These are phyloP conservation scores for Hygrophorus pudorinus DNA, from an alignment of 768 basidiomycete species.

Conservation along the genomic window DNA sequence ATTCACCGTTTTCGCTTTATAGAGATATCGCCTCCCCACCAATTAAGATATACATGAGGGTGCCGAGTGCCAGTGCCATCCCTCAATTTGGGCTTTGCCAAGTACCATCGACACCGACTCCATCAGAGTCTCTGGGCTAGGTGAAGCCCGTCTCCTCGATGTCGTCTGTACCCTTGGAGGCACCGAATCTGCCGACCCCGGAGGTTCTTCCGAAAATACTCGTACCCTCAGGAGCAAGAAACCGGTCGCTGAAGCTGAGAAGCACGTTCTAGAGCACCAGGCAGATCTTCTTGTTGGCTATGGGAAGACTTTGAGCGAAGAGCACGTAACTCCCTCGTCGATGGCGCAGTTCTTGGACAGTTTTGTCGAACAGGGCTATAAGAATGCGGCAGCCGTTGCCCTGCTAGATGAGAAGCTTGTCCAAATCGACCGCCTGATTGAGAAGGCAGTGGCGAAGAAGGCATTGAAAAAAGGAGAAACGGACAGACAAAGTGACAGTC, in stretches of 20 bases:
- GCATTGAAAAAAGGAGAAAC: slow-evolving; percentile 25
- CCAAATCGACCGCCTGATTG: slow-evolving; percentile 28
- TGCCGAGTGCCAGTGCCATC: slow-evolving; percentile 41
- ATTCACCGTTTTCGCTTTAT: no score
- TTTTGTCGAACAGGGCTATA: slow-evolving; percentile 28
- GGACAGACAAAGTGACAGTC: slow-evolving; percentile 28
- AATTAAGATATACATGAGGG: no score
- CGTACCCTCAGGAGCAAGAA: slow-evolving; percentile 27
- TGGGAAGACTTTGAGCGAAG: slow-evolving; percentile 31
- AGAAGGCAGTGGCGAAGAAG: slow-evolving; percentile 21
- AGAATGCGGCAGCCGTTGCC: slow-evolving; percentile 23
- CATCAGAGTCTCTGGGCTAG: slow-evolving; percentile 42
- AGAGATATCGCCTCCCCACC: no score
- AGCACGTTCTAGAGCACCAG: slow-evolving; percentile 29
- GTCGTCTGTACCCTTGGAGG: slow-evolving; percentile 36
- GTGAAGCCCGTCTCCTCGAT: slow-evolving; percentile 40
- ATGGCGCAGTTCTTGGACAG: slow-evolving; percentile 33
- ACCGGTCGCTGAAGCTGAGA: slow-evolving; percentile 28
- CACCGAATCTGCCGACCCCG: slow-evolving; percentile 11
- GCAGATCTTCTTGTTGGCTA: slow-evolving; percentile 32
- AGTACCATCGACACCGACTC: slow-evolving; percentile 41
- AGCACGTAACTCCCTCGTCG: slow-evolving; percentile 27
- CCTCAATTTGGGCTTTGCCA: slow-evolving; percentile 40
- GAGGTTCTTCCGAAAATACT: slow-evolving; percentile 22
- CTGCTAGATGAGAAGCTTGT: slow-evolving; percentile 32